These are phyloP conservation scores for Trifolium fragiferum DNA, from an alignment of 306 rosid species.

Conservation along the genomic window DNA sequence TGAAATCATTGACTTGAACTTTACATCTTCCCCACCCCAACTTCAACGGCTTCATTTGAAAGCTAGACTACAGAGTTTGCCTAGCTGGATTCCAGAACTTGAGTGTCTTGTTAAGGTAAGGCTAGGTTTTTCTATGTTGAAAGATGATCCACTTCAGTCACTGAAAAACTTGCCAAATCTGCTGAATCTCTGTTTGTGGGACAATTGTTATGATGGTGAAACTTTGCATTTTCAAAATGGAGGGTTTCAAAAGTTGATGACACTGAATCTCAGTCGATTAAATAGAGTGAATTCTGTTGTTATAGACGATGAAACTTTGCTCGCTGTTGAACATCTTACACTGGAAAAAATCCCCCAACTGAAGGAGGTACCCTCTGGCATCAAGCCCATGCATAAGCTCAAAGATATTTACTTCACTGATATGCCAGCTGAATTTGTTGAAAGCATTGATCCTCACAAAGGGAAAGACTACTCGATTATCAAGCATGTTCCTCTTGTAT, in stretches of 20 bases:
- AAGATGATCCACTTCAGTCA: background rate
- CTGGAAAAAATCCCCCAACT: background rate
- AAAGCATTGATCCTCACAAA: too few species aligned
- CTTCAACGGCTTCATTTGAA: background rate
- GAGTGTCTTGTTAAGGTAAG: background rate
- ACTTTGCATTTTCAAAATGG: background rate
- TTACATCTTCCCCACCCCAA: background rate
- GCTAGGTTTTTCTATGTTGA: background rate
- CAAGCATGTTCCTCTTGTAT: too few species aligned
- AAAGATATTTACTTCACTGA: background rate
- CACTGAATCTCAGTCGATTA: background rate
- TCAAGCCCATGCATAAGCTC: background rate
- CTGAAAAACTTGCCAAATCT: too few species aligned
- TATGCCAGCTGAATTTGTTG: too few species aligned
- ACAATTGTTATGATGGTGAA: background rate
- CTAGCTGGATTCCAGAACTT: background rate
- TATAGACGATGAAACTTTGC: background rate
- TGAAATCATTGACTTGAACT: background rate
- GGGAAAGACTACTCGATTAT: too few species aligned
- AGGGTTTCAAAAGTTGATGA: background rate
- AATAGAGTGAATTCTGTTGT: background rate
- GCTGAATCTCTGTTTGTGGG: too few species aligned
- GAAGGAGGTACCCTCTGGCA: background rate
- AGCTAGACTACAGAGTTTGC: background rate
- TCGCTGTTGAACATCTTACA: background rate